Conservation (phyloP, 2,329 filamentous ascomycete genomes). For the Dactylellina sp. region DNA sequence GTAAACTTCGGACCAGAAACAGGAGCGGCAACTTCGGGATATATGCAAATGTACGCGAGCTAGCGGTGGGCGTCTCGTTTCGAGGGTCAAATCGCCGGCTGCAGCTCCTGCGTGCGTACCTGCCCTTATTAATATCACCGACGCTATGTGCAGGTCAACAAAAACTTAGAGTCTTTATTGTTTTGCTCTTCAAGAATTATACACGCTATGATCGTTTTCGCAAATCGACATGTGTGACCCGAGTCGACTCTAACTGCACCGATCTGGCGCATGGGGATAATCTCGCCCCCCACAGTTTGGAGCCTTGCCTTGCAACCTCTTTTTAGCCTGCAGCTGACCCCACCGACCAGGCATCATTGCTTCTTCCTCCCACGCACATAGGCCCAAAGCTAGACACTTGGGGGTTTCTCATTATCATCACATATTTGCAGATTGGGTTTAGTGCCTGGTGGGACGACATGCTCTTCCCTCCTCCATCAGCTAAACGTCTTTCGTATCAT, state of each 20-base stretch:
- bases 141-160: background rate
- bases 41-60: constrained; percentile 52
- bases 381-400: constrained; percentile 51
- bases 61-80: constrained; percentile 36
- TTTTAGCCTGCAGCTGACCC: constrained; percentile 57
- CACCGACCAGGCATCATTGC: constrained; percentile 41
- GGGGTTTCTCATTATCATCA: constrained; percentile 58
- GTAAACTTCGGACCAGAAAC: constrained; percentile 36
- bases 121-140: constrained; percentile 29
- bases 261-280: constrained; percentile 36
- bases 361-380: constrained; percentile 55
- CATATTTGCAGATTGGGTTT: constrained; percentile 56
- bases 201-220: constrained; percentile 34
- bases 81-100: constrained; percentile 45
- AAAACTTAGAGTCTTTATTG: no score
- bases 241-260: background rate
- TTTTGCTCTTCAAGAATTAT: constrained; percentile 2
- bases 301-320: constrained; percentile 35
- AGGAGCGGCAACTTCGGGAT: constrained; percentile 52
- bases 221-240: constrained; percentile 32
- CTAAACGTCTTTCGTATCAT: constrained; percentile 57
- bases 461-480: constrained; percentile 53
- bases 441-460: constrained; percentile 56
- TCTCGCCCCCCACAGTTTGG: constrained; percentile 48
- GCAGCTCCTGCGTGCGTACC: constrained; percentile 39